Base-by-base conservation (phyloP, 1,284 basidiomycete species). In the Tilletia horrida region DNA sequence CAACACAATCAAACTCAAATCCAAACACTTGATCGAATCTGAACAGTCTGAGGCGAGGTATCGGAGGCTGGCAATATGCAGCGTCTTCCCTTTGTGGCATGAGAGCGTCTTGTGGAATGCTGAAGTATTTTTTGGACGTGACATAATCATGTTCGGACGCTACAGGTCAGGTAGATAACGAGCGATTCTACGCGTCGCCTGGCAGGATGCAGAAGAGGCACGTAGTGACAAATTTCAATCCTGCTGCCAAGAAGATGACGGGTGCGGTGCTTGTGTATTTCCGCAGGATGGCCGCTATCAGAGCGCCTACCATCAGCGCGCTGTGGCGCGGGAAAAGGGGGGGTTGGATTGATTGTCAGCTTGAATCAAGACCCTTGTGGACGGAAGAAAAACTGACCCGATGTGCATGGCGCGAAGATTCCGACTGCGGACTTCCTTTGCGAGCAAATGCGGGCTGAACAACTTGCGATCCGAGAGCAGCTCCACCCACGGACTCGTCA, bases 361-460 rank as follows among this genome's bases (percentile, higher is more conserved):
- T n/a, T n/a, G n/a, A n/a, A n/a, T 18, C 11, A 52, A 23, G 48
- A 52, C 48, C 16, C 13, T 18, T 4, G n/a, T n/a, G n/a, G n/a
- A n/a, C n/a, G n/a, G n/a, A n/a, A n/a, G n/a, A n/a, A n/a, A n/a
- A n/a, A 59, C 55, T 31, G 16, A 59, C 55, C 55, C 29, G 29
- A 59, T 59, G 14, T 59, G 55, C 55, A 59, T 13, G 16, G n/a
- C 55, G 9, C 55, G 55, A 7, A 59, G 27, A 35, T 59, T 59
- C 14, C 55, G 27, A 16, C 29, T 35, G 16, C 55, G 27, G 4
- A 59, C 55, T 11, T 59, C 55, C 31, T 59, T 35, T 13, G 55
- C 35, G n/a, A 59, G 35, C 13, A 59, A 13, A 29, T 59, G 55
- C 21, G 31, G 55, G n/a, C 55, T 59, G 55, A 59, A 59, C 55